These are phyloP conservation scores for Starmerella etchellsii DNA, from an alignment of 805 yeast genomes.

Conservation along the genomic window DNA sequence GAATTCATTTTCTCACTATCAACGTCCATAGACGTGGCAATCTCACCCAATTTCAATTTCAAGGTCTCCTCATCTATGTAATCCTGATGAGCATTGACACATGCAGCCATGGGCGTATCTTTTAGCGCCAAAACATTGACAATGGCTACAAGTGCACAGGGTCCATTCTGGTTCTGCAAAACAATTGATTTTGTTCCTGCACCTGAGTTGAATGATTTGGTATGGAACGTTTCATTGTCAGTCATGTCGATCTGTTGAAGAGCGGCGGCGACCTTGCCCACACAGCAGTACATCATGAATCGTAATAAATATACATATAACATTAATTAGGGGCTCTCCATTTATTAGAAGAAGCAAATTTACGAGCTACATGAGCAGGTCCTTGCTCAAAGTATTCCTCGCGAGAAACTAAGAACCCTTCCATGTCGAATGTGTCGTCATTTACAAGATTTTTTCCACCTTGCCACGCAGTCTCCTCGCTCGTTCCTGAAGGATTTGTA, in stretches of 20 bases:
- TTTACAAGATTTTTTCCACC: slow-evolving; percentile 39
- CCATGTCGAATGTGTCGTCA: slow-evolving; percentile 18
- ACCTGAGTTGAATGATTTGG: slow-evolving; percentile 1
- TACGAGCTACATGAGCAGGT: slow-evolving; percentile 10
- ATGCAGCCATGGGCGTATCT: slow-evolving; percentile 22
- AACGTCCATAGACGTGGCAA: slow-evolving; percentile 19
- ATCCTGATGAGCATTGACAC: background rate
- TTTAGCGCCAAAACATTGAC: slow-evolving; percentile 54
- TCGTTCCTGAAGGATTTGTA: slow-evolving; percentile 22
- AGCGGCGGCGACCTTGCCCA: no score
- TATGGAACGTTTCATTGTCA: background rate
- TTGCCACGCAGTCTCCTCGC: slow-evolving; percentile 41
- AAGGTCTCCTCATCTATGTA: slow-evolving; percentile 1
- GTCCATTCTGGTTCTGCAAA: slow-evolving; percentile 72
- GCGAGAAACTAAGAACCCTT: slow-evolving; percentile 49
- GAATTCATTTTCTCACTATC: slow-evolving; percentile 22
- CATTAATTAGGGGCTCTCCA: slow-evolving; percentile 2
- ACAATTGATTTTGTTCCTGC: slow-evolving; percentile 32
- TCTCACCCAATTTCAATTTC: slow-evolving; percentile 9
- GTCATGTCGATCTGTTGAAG: no score
- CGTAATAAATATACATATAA: no score
- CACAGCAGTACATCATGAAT: no score
- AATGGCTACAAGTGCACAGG: slow-evolving; percentile 74
- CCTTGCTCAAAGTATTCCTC: slow-evolving; percentile 85
- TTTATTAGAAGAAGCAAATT: slow-evolving; percentile 7